Evolutionary conservation across 495 filamentous ascomycete genomes (phyloP).

Genomic region (Polyplosphaeria fusca): DNA sequence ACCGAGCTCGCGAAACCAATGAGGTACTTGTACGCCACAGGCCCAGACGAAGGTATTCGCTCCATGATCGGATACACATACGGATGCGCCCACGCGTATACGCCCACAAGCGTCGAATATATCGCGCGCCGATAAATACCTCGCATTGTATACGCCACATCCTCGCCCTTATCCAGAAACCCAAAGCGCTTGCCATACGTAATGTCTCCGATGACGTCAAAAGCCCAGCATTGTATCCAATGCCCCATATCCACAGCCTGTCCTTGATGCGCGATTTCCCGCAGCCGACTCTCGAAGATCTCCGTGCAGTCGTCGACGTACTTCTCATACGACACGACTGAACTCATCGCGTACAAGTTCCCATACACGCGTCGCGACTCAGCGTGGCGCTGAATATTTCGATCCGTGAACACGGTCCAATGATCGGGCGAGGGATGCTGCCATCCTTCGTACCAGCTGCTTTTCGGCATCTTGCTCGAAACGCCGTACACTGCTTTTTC

Average conservation of each 20-base stretch:
- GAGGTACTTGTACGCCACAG: neutral
- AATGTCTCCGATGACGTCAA: slow-evolving; percentile 30
- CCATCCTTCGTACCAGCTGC: slow-evolving; percentile 22
- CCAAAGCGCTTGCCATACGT: slow-evolving; percentile 30
- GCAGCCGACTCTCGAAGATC: slow-evolving; percentile 47
- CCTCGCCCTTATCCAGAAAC: slow-evolving; percentile 30
- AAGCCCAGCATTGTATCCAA: slow-evolving; percentile 33
- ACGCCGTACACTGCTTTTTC: slow-evolving; percentile 46
- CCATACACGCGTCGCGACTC: slow-evolving; percentile 40
- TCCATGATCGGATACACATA: neutral
- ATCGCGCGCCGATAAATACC: slow-evolving; percentile 7
- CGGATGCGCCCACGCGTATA: slow-evolving; percentile 18
- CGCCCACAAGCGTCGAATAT: slow-evolving; percentile 21
- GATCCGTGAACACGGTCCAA: slow-evolving; percentile 46
- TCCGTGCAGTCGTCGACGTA: slow-evolving; percentile 54
- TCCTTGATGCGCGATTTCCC: slow-evolving; percentile 42
- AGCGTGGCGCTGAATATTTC: slow-evolving; percentile 46
- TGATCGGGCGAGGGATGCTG: slow-evolving; percentile 34
- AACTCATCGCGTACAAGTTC: slow-evolving; percentile 52
- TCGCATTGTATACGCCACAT: slow-evolving; percentile 14
- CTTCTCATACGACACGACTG: slow-evolving; percentile 53
- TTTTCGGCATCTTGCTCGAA: slow-evolving; percentile 26
- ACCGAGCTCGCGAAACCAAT: neutral
- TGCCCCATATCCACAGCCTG: slow-evolving; percentile 47
- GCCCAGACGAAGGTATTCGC: neutral